phyloP scores from a whole-genome alignment of 2,329 filamentous ascomycete genomes.

The Pyrenochaeta sp. region DNA sequence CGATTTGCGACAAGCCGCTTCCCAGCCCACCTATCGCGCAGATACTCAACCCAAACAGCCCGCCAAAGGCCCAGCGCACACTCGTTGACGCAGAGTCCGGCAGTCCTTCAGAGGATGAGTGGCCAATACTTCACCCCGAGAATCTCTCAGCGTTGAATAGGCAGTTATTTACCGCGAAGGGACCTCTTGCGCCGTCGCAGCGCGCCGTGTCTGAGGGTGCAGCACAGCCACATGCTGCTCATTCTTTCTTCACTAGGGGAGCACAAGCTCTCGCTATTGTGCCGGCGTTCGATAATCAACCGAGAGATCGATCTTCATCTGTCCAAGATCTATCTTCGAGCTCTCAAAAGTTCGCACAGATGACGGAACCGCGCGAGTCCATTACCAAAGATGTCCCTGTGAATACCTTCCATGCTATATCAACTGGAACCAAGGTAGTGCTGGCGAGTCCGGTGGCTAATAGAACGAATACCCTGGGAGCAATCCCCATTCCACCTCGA shows the following conservation, averaged over 20 bases:
- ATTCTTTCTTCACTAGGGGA: not conserved
- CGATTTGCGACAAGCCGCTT: constrained; percentile 46
- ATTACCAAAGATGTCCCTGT: constrained; percentile 9
- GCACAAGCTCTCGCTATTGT: no score
- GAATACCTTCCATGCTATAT: constrained; percentile 19
- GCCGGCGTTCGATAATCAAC: not conserved
- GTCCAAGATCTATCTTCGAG: not conserved
- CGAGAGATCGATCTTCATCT: not conserved
- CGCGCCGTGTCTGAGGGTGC: constrained; percentile 12
- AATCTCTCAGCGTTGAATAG: constrained; percentile 5
- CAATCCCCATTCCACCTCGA: constrained; percentile 18
- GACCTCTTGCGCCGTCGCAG: not conserved
- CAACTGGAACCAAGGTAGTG: constrained; percentile 11
- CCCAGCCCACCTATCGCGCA: constrained; percentile 50
- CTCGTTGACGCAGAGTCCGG: constrained; percentile 52
- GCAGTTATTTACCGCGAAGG: not conserved
- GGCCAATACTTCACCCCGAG: constrained; percentile 40
- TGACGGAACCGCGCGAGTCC: not conserved
- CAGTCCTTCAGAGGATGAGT: constrained; percentile 33
- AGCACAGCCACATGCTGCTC: not conserved
- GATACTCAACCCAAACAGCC: constrained; percentile 39
- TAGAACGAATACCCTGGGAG: constrained; percentile 1
- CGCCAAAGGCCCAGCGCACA: constrained; percentile 47
- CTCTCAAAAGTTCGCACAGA: not conserved
- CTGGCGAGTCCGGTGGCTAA: constrained; percentile 10